phyloP scores from a whole-genome alignment of 371 early-diverging fungal genomes.

The Batkoa obscura region DNA sequence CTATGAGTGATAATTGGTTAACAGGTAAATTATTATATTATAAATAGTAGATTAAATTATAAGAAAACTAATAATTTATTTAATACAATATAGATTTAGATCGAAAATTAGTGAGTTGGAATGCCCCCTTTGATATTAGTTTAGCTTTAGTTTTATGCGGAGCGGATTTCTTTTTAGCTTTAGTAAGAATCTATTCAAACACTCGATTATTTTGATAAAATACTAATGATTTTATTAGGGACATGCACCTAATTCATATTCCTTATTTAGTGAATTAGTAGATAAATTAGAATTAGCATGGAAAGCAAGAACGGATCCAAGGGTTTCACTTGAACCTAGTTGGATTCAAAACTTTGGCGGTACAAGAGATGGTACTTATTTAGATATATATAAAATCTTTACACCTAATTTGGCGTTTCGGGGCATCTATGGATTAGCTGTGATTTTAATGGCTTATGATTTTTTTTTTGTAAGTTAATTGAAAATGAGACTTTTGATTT shows the following conservation, averaged over 20 bases:
- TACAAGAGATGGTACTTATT: neutral
- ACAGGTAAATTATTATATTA: neutral
- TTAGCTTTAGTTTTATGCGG: neutral
- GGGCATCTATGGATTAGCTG: neutral
- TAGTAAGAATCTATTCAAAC: neutral
- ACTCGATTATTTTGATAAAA: neutral
- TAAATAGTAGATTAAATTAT: no score
- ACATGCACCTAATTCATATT: neutral
- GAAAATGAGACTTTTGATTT: neutral
- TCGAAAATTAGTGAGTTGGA: neutral
- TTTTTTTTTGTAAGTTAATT: neutral
- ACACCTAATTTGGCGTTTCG: neutral
- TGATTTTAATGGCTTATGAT: neutral
- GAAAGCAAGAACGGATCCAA: neutral
- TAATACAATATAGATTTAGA: neutral
- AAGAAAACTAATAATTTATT: neutral
- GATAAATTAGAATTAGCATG: neutral
- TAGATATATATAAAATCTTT: neutral
- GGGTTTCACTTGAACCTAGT: neutral
- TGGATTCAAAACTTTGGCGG: neutral
- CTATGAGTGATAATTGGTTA: neutral
- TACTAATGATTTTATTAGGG: neutral
- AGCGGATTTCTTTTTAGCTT: neutral
- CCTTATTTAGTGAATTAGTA: neutral
- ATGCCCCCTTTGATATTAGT: neutral